phyloP scores from a whole-genome alignment of 2,329 filamentous ascomycete genomes.

The Curvularia sp. region DNA sequence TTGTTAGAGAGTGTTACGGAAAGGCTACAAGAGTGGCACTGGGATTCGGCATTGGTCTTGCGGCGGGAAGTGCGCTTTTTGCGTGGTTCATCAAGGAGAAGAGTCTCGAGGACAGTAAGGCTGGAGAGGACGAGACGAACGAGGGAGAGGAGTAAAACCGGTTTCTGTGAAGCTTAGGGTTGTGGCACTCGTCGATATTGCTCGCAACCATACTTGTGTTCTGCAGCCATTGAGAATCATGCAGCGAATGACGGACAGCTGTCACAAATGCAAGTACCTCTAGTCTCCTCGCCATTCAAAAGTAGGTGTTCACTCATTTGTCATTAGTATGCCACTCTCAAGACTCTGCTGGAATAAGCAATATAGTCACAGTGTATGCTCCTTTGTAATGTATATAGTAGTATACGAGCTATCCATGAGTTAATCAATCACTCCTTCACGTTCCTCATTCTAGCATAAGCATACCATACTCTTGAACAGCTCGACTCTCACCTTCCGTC shows the following conservation, averaged over 20 bases:
- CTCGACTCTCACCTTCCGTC: not conserved
- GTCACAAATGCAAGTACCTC: not conserved
- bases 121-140: not conserved
- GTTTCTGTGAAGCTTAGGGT: not conserved
- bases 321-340: not conserved
- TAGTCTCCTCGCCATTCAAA: not conserved
- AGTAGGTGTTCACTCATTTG: not conserved
- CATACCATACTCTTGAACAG: not conserved
- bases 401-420: not conserved
- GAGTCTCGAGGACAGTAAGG: conserved; percentile 29
- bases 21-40: conserved; percentile 61
- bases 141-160: not conserved
- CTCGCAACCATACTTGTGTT: not conserved
- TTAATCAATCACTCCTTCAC: not conserved
- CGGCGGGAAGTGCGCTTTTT: conserved; percentile 56
- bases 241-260: not conserved
- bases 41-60: conserved; percentile 58
- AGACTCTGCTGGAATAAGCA: not conserved
- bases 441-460: not conserved
- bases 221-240: not conserved
- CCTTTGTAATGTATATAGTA: not conserved
- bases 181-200: not conserved
- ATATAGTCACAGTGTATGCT: not conserved
- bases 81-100: conserved; percentile 57
- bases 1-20: conserved; percentile 73